Evolutionary conservation across 2,329 filamentous ascomycete species (phyloP).

Genomic region (Cytospora mali): DNA sequence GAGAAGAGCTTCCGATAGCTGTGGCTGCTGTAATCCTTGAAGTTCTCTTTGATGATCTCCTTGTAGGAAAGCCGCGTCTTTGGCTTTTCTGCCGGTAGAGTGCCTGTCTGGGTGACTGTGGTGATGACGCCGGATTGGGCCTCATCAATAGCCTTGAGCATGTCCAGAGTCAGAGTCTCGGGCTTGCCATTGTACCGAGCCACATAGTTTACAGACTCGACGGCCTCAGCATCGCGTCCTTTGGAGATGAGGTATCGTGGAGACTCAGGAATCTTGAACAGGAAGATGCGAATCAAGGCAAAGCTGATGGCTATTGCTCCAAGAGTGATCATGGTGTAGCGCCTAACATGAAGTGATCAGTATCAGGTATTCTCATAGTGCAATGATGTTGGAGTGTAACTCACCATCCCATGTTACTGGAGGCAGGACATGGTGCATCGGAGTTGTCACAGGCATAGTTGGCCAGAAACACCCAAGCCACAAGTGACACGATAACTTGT

Average conservation of each 20-base stretch:
- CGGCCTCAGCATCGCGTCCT: slow-evolving; percentile 49
- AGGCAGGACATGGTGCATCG: slow-evolving; percentile 41
- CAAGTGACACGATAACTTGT: slow-evolving; percentile 49
- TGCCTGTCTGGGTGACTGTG: not conserved
- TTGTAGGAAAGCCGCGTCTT: slow-evolving; percentile 24
- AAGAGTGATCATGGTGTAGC: slow-evolving; percentile 49
- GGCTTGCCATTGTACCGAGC: slow-evolving; percentile 43
- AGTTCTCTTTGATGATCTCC: slow-evolving; percentile 33
- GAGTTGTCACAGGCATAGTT: slow-evolving; percentile 44
- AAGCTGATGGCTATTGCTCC: slow-evolving; percentile 48
- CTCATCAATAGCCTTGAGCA: slow-evolving; percentile 38
- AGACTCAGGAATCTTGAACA: slow-evolving; percentile 52
- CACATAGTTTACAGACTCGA: slow-evolving; percentile 50
- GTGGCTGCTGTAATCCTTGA: slow-evolving; percentile 33
- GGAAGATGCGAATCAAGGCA: slow-evolving; percentile 47
- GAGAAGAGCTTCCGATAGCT: slow-evolving; percentile 40
- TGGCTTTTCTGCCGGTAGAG: not conserved
- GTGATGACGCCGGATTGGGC: not conserved
- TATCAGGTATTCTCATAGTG: not conserved
- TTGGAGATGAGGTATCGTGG: slow-evolving; percentile 50
- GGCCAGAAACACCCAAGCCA: slow-evolving; percentile 49
- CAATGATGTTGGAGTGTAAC: not conserved
- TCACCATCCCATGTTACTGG: slow-evolving; percentile 53
- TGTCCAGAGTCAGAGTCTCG: slow-evolving; percentile 41
- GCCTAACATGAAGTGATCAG: slow-evolving; percentile 27